Conservation (phyloP, 164 flowering plant genomes). For the Berberis thunbergii region DNA sequence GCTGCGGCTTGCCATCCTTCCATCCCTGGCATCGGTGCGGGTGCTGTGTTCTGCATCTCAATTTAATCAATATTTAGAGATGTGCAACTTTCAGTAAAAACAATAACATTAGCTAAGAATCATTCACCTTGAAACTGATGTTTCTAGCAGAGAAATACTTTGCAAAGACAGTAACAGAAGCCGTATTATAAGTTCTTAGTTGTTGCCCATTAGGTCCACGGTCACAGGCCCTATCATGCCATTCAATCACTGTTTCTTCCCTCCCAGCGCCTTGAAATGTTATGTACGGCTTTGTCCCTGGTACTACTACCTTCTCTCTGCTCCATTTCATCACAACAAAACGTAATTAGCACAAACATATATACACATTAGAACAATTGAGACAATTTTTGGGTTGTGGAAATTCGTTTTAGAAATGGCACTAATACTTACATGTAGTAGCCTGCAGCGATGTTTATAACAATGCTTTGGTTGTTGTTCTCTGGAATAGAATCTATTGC, state of each 20-base stretch:
- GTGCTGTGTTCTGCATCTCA: slow-evolving; percentile 68
- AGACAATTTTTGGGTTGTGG: not conserved
- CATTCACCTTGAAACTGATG: slow-evolving; percentile 82
- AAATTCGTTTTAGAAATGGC: too few relatives aligned
- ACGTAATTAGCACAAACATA: not conserved
- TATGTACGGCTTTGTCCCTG: slow-evolving; percentile 70
- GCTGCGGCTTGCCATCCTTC: slow-evolving; percentile 97
- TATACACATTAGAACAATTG: not conserved
- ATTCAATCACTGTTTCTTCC: slow-evolving; percentile 67
- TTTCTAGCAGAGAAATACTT: slow-evolving; percentile 75
- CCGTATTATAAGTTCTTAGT: slow-evolving; percentile 77
- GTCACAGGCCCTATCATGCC: slow-evolving; percentile 88
- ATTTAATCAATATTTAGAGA: not conserved
- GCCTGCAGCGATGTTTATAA: slow-evolving; percentile 62
- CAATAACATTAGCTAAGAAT: too few relatives aligned
- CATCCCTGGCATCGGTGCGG: slow-evolving; percentile 93
- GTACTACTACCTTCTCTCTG: slow-evolving; percentile 92
- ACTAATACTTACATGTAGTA: slow-evolving; percentile 43
- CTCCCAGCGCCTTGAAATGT: slow-evolving; percentile 83
- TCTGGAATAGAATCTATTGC: slow-evolving; percentile 64
- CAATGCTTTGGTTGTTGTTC: slow-evolving; percentile 43
- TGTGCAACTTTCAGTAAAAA: not conserved
- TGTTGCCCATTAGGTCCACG: slow-evolving; percentile 74
- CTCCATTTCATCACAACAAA: slow-evolving; percentile 6
- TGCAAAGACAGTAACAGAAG: slow-evolving; percentile 78